Base-by-base conservation (phyloP, 2,329 filamentous ascomycete genomes). In the Metarhizium robertsii region DNA sequence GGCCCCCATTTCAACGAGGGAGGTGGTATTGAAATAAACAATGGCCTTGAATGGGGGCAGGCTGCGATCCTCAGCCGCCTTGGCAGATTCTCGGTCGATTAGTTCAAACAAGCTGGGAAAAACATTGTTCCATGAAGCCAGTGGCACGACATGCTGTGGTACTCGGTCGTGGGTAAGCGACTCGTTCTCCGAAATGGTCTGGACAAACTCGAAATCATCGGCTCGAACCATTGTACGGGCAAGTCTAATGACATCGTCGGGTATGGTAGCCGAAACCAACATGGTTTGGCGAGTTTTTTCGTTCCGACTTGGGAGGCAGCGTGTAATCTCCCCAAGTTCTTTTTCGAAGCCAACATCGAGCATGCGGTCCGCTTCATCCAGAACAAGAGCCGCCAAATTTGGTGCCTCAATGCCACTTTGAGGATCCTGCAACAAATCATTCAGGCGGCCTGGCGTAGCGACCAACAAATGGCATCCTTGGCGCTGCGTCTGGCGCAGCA, bases 321-420 rank as follows among this genome's bases (percentile, higher is more conserved):
- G 57, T 55, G 83, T 72, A 55, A 92, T 89, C 1, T 80, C 69
- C 52, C 77, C 71, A 52, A 92, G 79, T 55, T 85, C 85, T 40
- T 76, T 75, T 55, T 85, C 77, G 65, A 92, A 92, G 2, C 88
- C 94, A 78, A 95, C 94, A 75, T 99, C 94, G 68, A 99, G 81
- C 89, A 99, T 96, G 64, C 94, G 89, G 73, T 99, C 94, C 65
- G 94, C 94, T 78, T 99, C 94, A 64, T 99, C 94, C 50, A 99
- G 86, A 61, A 97, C 91, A 49, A 99, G 79, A 62, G 94, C 95
- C 69, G 90, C 88, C 76, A 97, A 86, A 69, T 89, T 92, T 70
- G 67, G 91, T 71, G 88, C 88, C 25, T 76, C 74, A 43, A 95
- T 81, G 29, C 82, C 79, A 55, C 78, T 81, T 55, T 68, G 66